Conservation (phyloP, 2,329 filamentous ascomycete genomes). For the Paramyrothecium roridum region DNA sequence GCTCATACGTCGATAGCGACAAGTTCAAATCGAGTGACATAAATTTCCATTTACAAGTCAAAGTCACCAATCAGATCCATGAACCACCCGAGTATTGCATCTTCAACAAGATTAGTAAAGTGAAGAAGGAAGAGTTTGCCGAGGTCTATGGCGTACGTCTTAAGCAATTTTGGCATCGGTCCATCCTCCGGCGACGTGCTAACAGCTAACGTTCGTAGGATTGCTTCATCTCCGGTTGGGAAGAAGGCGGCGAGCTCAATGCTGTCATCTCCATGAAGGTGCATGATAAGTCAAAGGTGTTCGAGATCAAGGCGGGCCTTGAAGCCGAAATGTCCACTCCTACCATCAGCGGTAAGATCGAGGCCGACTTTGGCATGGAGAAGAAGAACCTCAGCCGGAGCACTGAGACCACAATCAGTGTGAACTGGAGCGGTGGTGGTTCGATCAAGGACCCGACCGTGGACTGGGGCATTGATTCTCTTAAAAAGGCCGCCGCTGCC, state of each 20-base stretch:
- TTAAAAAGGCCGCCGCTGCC: constrained; percentile 2
- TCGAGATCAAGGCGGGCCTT: not conserved
- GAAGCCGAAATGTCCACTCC: not conserved
- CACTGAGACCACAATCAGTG: constrained; percentile 6
- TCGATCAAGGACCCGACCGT: constrained; percentile 7
- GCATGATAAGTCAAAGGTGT: not conserved
- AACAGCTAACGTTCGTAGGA: not conserved
- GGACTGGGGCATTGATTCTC: constrained; percentile 5
- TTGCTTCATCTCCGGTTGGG: constrained; percentile 7
- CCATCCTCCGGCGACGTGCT: too few relatives aligned
- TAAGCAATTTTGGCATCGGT: too few relatives aligned
- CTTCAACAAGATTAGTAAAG: not conserved
- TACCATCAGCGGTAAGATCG: not conserved
- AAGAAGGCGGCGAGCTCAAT: constrained; percentile 5
- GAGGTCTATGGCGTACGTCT: constrained; percentile 4
- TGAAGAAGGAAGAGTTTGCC: not conserved
- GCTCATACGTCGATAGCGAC: not conserved
- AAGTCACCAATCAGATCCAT: constrained; percentile 8
- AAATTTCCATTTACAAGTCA: constrained; percentile 4
- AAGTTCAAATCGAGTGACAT: constrained; percentile 8
- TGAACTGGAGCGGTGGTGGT: constrained; percentile 5
- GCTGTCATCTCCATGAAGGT: constrained; percentile 3
- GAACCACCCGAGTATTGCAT: too few relatives aligned
- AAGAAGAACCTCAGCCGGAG: not conserved
- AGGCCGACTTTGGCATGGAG: not conserved